phyloP scores from a whole-genome alignment of 2,329 filamentous ascomycete genomes.

The Talaromyces verruculosus region DNA sequence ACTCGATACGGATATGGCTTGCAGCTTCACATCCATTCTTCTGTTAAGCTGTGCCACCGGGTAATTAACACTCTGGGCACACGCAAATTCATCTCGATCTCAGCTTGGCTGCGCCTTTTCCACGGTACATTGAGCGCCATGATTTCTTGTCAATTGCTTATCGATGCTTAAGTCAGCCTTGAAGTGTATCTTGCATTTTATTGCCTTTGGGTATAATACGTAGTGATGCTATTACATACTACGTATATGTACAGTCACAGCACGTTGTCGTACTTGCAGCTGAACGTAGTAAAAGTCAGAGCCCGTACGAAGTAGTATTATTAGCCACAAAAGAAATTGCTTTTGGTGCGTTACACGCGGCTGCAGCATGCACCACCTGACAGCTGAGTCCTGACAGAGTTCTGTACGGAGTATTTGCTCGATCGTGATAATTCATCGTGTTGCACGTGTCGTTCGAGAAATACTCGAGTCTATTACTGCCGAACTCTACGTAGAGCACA shows the following conservation, averaged over 20 bases:
- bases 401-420: neutral
- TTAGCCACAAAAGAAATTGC: neutral
- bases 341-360: neutral
- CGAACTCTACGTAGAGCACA: neutral
- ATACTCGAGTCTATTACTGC: neutral
- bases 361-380: constrained; percentile 6
- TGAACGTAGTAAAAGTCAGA: neutral
- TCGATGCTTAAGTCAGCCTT: neutral
- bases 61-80: neutral
- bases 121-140: neutral
- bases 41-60: neutral
- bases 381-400: neutral
- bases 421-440: neutral
- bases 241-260: too few relatives aligned
- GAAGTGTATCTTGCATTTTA: neutral
- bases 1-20: constrained; percentile 3
- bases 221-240: too few relatives aligned
- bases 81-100: neutral
- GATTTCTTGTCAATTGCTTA: neutral
- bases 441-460: neutral
- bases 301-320: neutral
- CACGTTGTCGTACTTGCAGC: neutral
- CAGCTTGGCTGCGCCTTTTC: constrained; percentile 8
- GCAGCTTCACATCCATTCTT: neutral
- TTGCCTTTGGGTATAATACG: too few relatives aligned